Evolutionary conservation across 805 yeast genomes (phyloP).

Genomic region (Starmerella floricola): DNA sequence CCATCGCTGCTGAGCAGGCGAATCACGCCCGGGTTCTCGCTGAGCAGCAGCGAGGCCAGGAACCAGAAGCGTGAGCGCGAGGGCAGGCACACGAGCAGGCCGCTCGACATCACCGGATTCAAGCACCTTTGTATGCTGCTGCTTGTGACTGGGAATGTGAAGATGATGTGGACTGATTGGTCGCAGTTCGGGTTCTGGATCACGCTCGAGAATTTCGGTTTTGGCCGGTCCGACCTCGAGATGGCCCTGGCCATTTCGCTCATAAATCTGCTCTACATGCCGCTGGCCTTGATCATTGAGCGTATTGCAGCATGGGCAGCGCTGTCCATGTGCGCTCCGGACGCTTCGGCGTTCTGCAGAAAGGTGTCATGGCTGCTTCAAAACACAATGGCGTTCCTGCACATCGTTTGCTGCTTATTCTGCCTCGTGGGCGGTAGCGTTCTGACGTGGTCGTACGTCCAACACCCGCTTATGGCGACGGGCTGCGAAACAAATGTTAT

Average conservation of each 20-base stretch:
- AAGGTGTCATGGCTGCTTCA: neutral
- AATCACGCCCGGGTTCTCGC: constrained; percentile 5
- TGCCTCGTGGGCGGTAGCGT: constrained; percentile 14
- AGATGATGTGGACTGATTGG: constrained; percentile 32
- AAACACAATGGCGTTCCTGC: constrained; percentile 20
- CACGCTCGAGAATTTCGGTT: constrained; percentile 26
- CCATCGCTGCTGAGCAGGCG: constrained; percentile 21
- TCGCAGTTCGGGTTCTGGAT: constrained; percentile 29
- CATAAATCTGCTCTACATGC: constrained; percentile 29
- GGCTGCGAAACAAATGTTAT: constrained; percentile 33
- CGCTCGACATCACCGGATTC: constrained; percentile 28
- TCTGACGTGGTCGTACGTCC: constrained; percentile 26
- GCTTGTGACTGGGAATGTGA: constrained; percentile 31
- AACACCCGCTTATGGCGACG: constrained; percentile 37
- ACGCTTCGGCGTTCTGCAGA: no score
- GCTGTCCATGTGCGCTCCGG: no score
- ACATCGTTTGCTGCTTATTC: constrained; percentile 25
- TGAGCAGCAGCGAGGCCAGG: constrained; percentile 14
- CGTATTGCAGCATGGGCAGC: constrained; percentile 22
- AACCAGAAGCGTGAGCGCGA: constrained; percentile 12
- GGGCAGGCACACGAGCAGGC: constrained; percentile 12
- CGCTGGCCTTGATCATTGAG: constrained; percentile 32
- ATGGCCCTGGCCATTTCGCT: constrained; percentile 24
- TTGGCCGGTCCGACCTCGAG: constrained; percentile 26
- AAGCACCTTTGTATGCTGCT: constrained; percentile 33